Evolutionary conservation across 495 filamentous ascomycete species (phyloP).

Genomic region (Tuber magnatum): DNA sequence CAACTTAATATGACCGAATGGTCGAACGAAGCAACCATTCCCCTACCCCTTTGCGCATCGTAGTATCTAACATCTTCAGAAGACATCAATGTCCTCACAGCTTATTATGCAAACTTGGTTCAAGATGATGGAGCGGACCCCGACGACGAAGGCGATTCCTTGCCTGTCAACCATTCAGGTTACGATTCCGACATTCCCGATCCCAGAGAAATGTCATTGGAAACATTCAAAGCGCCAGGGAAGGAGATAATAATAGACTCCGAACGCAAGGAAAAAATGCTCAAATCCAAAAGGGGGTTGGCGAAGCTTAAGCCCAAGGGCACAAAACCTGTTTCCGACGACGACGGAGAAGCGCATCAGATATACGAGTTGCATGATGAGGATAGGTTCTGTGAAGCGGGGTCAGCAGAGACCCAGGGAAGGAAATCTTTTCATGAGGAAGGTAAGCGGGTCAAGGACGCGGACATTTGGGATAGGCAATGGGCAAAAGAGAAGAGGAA

Average conservation of each 20-base stretch:
- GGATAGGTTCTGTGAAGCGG: conserved; percentile 63
- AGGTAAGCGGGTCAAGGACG: conserved; percentile 60
- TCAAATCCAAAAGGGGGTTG: conserved; percentile 89
- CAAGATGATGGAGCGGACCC: conserved; percentile 53
- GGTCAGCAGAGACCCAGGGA: conserved; percentile 66
- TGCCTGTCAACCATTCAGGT: conserved; percentile 73
- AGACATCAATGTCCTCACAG: conserved; percentile 90
- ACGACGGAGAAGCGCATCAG: conserved; percentile 75
- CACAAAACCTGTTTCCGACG: conserved; percentile 80
- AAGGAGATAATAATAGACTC: conserved; percentile 68
- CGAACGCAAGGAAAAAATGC: conserved; percentile 82
- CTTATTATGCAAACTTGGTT: conserved; percentile 82
- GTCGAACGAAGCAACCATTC: conserved; percentile 82
- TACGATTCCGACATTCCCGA: conserved; percentile 40
- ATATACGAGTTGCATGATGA: conserved; percentile 83
- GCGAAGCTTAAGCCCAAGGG: conserved; percentile 79
- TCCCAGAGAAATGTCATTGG: conserved; percentile 45
- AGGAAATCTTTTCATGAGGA: conserved; percentile 69
- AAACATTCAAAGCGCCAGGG: conserved; percentile 51
- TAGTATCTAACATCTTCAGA: conserved; percentile 31
- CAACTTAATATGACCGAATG: conserved; percentile 94
- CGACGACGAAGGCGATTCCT: conserved; percentile 66
- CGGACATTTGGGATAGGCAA: conserved; percentile 76
- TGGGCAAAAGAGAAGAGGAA: conserved; percentile 68
- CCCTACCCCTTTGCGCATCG: neutral